Conservation (phyloP, 2,329 filamentous ascomycete genomes). For the Emmonsia crescens region DNA sequence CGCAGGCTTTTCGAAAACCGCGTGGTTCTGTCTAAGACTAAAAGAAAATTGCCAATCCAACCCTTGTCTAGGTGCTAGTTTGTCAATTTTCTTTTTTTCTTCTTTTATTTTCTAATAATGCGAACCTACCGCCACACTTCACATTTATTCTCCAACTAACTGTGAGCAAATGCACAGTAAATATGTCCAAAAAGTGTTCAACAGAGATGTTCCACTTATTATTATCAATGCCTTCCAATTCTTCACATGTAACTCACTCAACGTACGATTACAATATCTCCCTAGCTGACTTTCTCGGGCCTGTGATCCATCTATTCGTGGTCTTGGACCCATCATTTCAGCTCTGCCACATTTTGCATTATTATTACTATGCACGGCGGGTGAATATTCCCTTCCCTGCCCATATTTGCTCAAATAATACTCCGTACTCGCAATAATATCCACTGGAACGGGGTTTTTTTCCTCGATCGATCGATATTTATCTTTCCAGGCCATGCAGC, state of each 20-base stretch:
- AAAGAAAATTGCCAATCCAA: neutral
- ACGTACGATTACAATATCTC: too few relatives aligned
- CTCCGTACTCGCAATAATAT: too few relatives aligned
- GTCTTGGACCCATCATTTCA: neutral
- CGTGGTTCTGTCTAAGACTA: neutral
- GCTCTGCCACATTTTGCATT: neutral
- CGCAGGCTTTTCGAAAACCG: neutral
- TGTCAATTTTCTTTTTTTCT: neutral
- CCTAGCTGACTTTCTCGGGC: neutral
- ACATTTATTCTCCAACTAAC: neutral
- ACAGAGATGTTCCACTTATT: neutral
- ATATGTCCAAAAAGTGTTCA: neutral
- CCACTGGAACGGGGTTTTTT: neutral
- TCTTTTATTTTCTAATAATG: neutral
- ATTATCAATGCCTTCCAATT: neutral
- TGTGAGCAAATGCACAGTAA: neutral
- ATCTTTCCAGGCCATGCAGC: neutral
- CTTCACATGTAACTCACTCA: too few relatives aligned
- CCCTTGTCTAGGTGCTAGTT: neutral
- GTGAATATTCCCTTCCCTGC: neutral
- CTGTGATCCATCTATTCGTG: neutral
- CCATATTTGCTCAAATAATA: too few relatives aligned
- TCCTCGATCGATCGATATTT: neutral
- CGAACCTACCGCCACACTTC: too few relatives aligned
- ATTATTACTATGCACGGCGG: neutral